phyloP scores from a whole-genome alignment of 805 yeast genomes.

The Lipomyces chichibuensis region DNA sequence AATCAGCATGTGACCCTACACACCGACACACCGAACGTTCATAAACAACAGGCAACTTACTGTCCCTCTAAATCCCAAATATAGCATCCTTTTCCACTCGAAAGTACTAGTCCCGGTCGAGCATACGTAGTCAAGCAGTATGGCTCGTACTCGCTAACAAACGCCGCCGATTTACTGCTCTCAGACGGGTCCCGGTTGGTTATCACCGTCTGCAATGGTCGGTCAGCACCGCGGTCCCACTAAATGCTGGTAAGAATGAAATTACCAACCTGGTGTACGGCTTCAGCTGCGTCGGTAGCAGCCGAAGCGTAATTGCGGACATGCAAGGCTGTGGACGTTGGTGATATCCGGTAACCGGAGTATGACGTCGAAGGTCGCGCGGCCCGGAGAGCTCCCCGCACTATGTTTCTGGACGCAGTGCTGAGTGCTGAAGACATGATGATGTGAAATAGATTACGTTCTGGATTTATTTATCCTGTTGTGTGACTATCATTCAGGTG shows the following conservation, averaged over 20 bases:
- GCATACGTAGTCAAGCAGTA: constrained; percentile 77
- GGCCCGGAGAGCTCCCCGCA: background rate
- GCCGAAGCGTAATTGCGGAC: background rate
- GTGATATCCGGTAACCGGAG: constrained; percentile 8
- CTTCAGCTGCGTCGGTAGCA: background rate
- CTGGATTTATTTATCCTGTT: background rate
- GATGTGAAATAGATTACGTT: background rate
- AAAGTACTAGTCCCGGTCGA: constrained; percentile 74
- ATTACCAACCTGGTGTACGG: background rate
- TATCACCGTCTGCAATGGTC: background rate
- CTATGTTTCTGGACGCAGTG: constrained; percentile 3
- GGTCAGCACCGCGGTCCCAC: background rate
- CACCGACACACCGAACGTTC: too few relatives aligned
- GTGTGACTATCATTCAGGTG: background rate
- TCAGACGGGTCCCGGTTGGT: constrained; percentile 36
- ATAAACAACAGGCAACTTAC: background rate
- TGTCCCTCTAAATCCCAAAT: constrained; percentile 79
- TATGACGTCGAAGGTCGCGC: background rate
- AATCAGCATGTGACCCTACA: background rate
- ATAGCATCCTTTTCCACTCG: constrained; percentile 79
- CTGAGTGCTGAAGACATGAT: constrained; percentile 13
- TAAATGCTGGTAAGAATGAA: background rate
- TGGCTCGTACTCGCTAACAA: constrained; percentile 53
- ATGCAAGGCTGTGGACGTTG: background rate
- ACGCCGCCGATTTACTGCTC: constrained; percentile 44